Evolutionary conservation across 163 green algal species (phyloP).

Genomic region (Scenedesmus sp.): DNA sequence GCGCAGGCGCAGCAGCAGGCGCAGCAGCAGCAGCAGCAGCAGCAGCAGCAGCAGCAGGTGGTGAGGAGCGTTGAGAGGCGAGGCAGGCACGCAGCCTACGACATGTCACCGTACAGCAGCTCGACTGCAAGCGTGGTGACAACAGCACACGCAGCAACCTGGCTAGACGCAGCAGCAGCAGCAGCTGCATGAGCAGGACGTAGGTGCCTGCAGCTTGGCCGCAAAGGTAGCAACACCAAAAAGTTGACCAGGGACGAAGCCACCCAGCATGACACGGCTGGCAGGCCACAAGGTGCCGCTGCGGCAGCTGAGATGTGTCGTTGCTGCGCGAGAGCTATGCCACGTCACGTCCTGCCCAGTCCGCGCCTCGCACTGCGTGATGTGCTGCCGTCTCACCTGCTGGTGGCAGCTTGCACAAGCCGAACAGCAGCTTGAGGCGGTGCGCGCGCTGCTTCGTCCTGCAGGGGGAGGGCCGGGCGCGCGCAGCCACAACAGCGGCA

Average conservation of each 20-base stretch:
- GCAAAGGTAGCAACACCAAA: too few relatives aligned
- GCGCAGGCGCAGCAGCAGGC: not conserved
- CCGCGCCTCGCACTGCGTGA: too few relatives aligned
- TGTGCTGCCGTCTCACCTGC: conserved; percentile 61
- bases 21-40: not conserved
- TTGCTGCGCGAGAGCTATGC: too few relatives aligned
- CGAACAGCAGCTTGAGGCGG: conserved; percentile 97
- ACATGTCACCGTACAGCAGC: not conserved
- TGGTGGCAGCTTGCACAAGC: conserved; percentile 84
- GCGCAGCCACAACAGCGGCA: not conserved
- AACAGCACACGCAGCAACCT: not conserved
- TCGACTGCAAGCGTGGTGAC: not conserved
- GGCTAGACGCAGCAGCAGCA: not conserved
- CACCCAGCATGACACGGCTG: too few relatives aligned
- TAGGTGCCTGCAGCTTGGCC: too few relatives aligned
- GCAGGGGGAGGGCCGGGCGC: not conserved
- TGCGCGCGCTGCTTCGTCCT: conserved; percentile 93
- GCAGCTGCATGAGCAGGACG: too few relatives aligned
- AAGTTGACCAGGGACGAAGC: too few relatives aligned
- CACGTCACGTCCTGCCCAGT: too few relatives aligned
- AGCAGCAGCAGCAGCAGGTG: not conserved
- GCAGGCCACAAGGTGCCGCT: too few relatives aligned
- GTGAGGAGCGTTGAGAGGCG: not conserved
- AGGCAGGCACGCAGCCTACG: not conserved
- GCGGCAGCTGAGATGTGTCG: too few relatives aligned